These are phyloP conservation scores for Acacia melanoxylon DNA, from an alignment of 306 rosid genomes.

Conservation along the genomic window DNA sequence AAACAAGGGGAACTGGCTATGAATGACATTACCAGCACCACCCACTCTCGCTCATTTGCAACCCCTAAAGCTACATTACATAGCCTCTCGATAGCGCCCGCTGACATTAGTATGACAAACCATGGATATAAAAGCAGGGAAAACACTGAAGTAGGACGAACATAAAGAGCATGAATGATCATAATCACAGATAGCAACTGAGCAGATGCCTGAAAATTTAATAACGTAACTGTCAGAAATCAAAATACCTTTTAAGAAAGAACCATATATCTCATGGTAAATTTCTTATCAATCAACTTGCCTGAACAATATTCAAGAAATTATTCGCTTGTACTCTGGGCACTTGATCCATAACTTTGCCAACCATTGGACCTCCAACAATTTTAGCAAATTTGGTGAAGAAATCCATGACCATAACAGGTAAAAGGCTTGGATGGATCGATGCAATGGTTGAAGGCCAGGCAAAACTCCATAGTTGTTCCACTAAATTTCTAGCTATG, in stretches of 20 bases:
- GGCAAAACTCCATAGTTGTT: constrained; percentile 96
- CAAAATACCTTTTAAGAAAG: constrained; percentile 11
- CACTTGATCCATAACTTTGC: constrained; percentile 79
- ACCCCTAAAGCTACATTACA: constrained; percentile 87
- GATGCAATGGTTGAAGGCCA: constrained; percentile 97
- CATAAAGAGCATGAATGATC: constrained; percentile 74
- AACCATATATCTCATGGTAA: constrained; percentile 12
- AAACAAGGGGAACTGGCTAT: constrained; percentile 22
- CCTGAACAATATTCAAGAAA: constrained; percentile 78
- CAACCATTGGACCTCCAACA: constrained; percentile 87
- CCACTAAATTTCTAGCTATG: constrained; percentile 83
- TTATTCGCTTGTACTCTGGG: constrained; percentile 77
- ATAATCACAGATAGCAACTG: constrained; percentile 80
- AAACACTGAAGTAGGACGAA: constrained; percentile 55
- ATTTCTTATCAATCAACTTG: constrained; percentile 35
- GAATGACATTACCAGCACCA: constrained; percentile 74
- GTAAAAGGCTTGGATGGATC: constrained; percentile 92
- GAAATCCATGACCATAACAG: constrained; percentile 89
- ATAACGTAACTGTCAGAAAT: constrained; percentile 21
- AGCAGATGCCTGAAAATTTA: constrained; percentile 72
- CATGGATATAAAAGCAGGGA: constrained; percentile 74
- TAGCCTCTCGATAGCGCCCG: constrained; percentile 87
- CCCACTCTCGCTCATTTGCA: constrained; percentile 98
- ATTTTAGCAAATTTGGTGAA: constrained; percentile 78
- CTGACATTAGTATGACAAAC: constrained; percentile 74